Base-by-base conservation (phyloP, 768 basidiomycete genomes). In the Tremella yokohamensis region DNA sequence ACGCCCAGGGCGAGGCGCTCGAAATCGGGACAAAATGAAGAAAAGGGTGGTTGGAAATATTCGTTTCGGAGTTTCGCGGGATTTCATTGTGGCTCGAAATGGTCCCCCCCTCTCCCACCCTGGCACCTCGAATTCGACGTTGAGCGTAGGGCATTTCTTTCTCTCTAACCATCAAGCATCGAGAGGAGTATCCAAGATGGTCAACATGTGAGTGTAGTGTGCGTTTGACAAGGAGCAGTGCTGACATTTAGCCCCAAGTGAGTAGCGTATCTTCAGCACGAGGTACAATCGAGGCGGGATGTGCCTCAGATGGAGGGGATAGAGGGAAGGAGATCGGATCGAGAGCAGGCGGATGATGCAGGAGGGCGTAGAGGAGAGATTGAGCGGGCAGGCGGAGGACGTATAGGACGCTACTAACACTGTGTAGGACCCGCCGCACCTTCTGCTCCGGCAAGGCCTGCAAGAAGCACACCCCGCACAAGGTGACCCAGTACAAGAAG, bases 401-500 rank as follows among this genome's bases (percentile, higher is more conserved):
- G 29, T 11, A 34, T 34, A 34, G 29, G 6, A 11, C 11, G 29
- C n/a, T 51, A 57, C 64, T 62, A 29, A 60, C 58, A 8, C 24
- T 11, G 45, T 9, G 40, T 66, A 87, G 91, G 82, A 96, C 92
- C 74, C 90, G 93, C 81, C 84, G 91, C 80, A 97, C 93, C 72
- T 96, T 49, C 58, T 64, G 55, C 45, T 50, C 65, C 29, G 29
- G 52, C 42, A 49, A 56, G 64, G 55, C 53, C 44, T 71, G 57
- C 51, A 54, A 61, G 62, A 62, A 65, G 52, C 71, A 49, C 75
- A 92, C 90, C 64, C 93, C 93, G 58, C 94, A 98, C 82, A 99
- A 99, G 80, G 94, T 99, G 74, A 97, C 94, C 59, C 94, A 99
- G 79, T 99, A 98, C 85, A 99, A 99, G 87, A 96, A 90, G 84